Evolutionary conservation across 805 yeast species (phyloP).

Genomic region (Cephaloascus fragrans): DNA sequence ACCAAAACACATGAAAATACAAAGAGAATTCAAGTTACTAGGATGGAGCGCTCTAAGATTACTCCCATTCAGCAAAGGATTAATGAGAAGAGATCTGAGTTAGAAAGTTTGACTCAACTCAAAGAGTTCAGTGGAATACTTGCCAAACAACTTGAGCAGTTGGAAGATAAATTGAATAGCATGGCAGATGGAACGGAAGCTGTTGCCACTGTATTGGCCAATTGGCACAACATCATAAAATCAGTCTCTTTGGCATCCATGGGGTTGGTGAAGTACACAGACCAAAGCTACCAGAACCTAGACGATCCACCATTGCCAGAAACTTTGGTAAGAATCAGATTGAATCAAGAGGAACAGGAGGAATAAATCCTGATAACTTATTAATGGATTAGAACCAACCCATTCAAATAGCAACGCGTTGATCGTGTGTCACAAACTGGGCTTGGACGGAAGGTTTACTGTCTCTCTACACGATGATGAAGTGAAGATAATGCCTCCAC

Average conservation of each 20-base stretch:
- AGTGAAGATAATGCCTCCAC: too few relatives aligned
- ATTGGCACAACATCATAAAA: constrained; percentile 55
- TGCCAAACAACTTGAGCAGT: constrained; percentile 34
- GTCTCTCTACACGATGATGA: too few relatives aligned
- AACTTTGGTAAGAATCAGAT: constrained; percentile 48
- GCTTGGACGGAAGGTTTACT: too few relatives aligned
- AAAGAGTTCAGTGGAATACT: constrained; percentile 34
- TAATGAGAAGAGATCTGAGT: constrained; percentile 39
- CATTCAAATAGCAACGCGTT: constrained; percentile 1
- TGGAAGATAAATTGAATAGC: constrained; percentile 37
- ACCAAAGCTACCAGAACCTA: constrained; percentile 27
- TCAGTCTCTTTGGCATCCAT: constrained; percentile 52
- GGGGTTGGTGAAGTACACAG: constrained; percentile 34
- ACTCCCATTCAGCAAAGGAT: constrained; percentile 15
- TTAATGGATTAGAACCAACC: constrained; percentile 4
- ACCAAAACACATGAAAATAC: too few relatives aligned
- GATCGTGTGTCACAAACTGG: too few relatives aligned
- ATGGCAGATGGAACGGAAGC: constrained; percentile 51
- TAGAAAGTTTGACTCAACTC: constrained; percentile 38
- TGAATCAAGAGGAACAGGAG: constrained; percentile 27
- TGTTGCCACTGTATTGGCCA: constrained; percentile 46
- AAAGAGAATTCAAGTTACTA: too few relatives aligned
- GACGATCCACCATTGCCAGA: constrained; percentile 47
- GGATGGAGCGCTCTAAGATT: neutral
- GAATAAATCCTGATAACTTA: too few relatives aligned